Conservation (phyloP, 305 asterid genomes). For the Withania somnifera region DNA sequence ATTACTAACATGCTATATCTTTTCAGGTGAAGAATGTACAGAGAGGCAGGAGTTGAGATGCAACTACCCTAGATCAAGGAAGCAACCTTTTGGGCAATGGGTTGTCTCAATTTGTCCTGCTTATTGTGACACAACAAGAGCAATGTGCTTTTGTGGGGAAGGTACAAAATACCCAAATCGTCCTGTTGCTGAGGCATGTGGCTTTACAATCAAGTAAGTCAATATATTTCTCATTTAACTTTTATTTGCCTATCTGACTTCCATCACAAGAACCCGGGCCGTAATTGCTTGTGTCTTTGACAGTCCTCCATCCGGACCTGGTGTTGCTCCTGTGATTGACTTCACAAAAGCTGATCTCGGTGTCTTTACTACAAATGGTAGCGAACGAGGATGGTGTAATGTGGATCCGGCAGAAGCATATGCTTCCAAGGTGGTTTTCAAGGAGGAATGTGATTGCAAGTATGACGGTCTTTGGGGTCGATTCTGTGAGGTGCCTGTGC, state of each 20-base stretch:
- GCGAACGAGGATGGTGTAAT: slow-evolving; percentile 81
- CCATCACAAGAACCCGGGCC: background rate
- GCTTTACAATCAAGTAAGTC: slow-evolving; percentile 69
- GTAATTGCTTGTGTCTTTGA: slow-evolving; percentile 8
- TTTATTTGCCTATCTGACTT: background rate
- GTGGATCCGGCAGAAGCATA: slow-evolving; percentile 80
- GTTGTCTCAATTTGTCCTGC: slow-evolving; percentile 85
- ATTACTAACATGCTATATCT: background rate
- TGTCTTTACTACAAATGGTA: slow-evolving; percentile 59
- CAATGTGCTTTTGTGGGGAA: slow-evolving; percentile 97
- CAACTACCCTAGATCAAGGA: slow-evolving; percentile 51
- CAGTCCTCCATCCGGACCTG: slow-evolving; percentile 66
- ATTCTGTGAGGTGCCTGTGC: slow-evolving; percentile 75
- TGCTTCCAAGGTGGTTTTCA: slow-evolving; percentile 43
- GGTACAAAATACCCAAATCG: slow-evolving; percentile 94
- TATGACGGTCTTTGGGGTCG: slow-evolving; percentile 87
- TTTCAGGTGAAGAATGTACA: slow-evolving; percentile 79
- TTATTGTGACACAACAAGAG: slow-evolving; percentile 75
- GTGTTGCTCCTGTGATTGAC: slow-evolving; percentile 37
- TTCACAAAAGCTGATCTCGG: slow-evolving; percentile 57
- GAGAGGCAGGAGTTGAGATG: slow-evolving; percentile 55
- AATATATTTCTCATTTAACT: slow-evolving; percentile 4
- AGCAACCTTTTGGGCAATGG: slow-evolving; percentile 75
- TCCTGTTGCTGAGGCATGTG: slow-evolving; percentile 78
- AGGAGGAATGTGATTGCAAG: slow-evolving; percentile 93